Conservation (phyloP, 345 rosid genomes). For the Citrus trifoliata region DNA sequence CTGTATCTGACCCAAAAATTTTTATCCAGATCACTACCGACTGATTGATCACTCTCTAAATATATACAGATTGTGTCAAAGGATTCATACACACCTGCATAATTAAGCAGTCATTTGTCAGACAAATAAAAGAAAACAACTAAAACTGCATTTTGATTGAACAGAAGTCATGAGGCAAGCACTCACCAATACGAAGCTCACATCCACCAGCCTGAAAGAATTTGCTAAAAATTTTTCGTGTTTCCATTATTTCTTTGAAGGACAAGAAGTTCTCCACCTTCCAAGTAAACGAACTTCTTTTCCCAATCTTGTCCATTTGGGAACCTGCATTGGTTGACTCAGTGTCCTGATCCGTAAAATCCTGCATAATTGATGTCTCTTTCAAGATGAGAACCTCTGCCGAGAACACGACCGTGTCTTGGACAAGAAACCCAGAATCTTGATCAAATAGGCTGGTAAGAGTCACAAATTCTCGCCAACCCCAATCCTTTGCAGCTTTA, state of each 20-base stretch:
- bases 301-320: conserved; percentile 52
- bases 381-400: conserved; percentile 99
- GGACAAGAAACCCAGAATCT: conserved; percentile 97
- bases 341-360: conserved; percentile 54
- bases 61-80: conserved; percentile 99
- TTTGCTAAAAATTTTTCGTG: conserved; percentile 95
- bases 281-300: conserved; percentile 94
- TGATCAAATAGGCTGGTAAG: conserved; percentile 98
- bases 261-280: conserved; percentile 97
- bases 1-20: conserved; percentile 99
- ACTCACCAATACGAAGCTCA: conserved; percentile 96
- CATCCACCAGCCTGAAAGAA: conserved; percentile 99
- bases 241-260: conserved; percentile 99
- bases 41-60: conserved; percentile 96
- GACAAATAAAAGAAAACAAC: conserved; percentile 20
- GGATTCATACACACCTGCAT: conserved; percentile 98
- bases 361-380: conserved; percentile 85
- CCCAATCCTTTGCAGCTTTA: conserved; percentile 99
- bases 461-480: conserved; percentile 99
- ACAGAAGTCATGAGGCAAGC: conserved; percentile 19
- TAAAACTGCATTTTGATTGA: conserved; percentile 16
- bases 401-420: conserved; percentile 87
- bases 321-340: conserved; percentile 44
- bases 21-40: conserved; percentile 86
- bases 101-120: conserved; percentile 28